phyloP scores from a whole-genome alignment of 2,329 filamentous ascomycete species.

The Ciborinia camelliae region DNA sequence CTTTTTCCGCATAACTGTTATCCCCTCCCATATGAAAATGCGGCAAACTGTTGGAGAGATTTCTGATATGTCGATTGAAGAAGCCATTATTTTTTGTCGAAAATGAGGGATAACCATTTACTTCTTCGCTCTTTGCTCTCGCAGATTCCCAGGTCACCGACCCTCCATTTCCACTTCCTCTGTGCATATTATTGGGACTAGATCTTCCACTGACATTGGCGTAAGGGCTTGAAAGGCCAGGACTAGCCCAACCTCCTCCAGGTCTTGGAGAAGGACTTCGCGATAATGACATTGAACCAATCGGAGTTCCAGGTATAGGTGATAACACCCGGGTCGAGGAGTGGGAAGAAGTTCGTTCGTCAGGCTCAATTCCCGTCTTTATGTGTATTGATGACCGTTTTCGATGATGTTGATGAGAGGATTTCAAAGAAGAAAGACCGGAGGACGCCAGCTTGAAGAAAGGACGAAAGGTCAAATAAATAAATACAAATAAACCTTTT shows the following conservation, averaged over 20 bases:
- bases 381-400: conserved; percentile 22
- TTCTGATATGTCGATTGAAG: conserved; percentile 79
- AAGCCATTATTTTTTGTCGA: conserved; percentile 80
- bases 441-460: conserved; percentile 20
- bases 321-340: conserved; percentile 26
- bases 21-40: conserved; percentile 57
- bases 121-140: conserved; percentile 70
- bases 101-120: conserved; percentile 74
- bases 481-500: background rate
- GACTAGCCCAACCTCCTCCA: conserved; percentile 85
- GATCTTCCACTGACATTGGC: conserved; percentile 59
- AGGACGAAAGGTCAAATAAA: background rate
- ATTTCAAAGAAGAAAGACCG: conserved; percentile 14
- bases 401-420: conserved; percentile 17
- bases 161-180: conserved; percentile 49
- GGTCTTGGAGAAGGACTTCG: conserved; percentile 82
- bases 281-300: conserved; percentile 72
- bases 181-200: conserved; percentile 54
- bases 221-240: conserved; percentile 66
- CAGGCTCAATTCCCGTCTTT: conserved; percentile 16
- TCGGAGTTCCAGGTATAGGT: conserved; percentile 48
- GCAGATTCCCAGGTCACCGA: conserved; percentile 77
- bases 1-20: conserved; percentile 64
- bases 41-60: conserved; percentile 75
- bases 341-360: conserved; percentile 21